Base-by-base conservation (phyloP, 345 rosid species). In the Populus nigra region DNA sequence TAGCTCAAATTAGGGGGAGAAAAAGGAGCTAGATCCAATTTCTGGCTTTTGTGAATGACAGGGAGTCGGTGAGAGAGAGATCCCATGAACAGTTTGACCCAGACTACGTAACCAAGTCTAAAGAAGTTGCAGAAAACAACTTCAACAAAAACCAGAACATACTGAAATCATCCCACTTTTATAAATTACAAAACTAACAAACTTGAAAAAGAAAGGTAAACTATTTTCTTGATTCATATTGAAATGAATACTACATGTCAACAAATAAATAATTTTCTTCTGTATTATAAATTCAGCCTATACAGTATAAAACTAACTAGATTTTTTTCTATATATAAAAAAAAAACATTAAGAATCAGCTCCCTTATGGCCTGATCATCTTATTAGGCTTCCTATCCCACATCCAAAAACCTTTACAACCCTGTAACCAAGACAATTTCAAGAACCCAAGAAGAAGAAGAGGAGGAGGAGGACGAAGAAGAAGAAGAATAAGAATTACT, bases 321-420 rank as follows among this genome's bases (percentile, higher is more conserved):
- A 57, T 7, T 22, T 41, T 33, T 33, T 33, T 33, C 36, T 8
- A 7, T 0, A 6, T 8, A 7, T 0, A 6, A 6, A 53, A 0
- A 53, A 20, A 9, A 10, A 23, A 22, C 65, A 59, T 8, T 39
- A n/a, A 35, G 13, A 73, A 8, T 61, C 55, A 39, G 27, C 38
- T 38, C 36, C 36, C 53, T 73, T 39, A 7, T 61, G 68, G 50
- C 57, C 76, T 73, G 29, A 73, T 62, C 68, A 73, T 62, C 68
- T 73, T 35, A 4, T 22, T n/a, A n/a, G 17, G 12, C 25, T 8
- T 31, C 36, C 68, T 39, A 23, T 62, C 69, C 23, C 33, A 73
- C 33, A 73, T 15, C 12, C 68, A 17, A 73, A 23, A 59, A 59
- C 43, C 29, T n/a, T n/a, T n/a, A 18, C 3, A 36, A 20, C 49